These are phyloP conservation scores for Fusarium algeriense DNA, from an alignment of 2,329 filamentous ascomycete genomes.

Conservation along the genomic window DNA sequence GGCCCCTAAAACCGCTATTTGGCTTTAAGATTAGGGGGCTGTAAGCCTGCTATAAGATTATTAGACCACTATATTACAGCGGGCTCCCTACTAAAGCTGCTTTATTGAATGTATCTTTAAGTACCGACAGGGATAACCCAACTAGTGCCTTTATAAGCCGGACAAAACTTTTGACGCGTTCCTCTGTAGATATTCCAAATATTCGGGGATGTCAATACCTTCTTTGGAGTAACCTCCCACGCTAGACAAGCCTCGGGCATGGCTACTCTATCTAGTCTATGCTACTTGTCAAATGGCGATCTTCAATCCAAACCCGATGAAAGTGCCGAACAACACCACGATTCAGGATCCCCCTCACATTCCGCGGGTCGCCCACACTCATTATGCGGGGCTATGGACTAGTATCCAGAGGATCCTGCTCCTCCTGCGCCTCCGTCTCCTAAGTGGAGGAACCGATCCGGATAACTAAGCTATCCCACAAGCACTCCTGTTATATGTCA, in stretches of 20 bases:
- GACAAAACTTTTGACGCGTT: too few relatives aligned
- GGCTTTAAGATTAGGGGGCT: too few relatives aligned
- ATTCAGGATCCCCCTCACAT: slow-evolving; percentile 29
- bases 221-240: not conserved
- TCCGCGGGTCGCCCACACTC: slow-evolving; percentile 25
- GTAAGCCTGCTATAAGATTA: too few relatives aligned
- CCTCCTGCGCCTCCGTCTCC: slow-evolving; percentile 6
- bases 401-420: not conserved
- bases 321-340: slow-evolving; percentile 31
- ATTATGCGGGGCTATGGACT: slow-evolving; percentile 32
- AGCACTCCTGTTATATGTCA: not conserved
- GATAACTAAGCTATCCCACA: slow-evolving; percentile 9
- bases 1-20: too few relatives aligned
- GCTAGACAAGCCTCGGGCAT: slow-evolving; percentile 22
- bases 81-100: too few relatives aligned
- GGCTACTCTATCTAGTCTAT: slow-evolving; percentile 11
- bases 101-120: too few relatives aligned
- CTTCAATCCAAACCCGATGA: slow-evolving; percentile 20
- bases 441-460: slow-evolving; percentile 16
- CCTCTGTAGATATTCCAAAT: not conserved
- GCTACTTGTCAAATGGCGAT: slow-evolving; percentile 8
- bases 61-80: too few relatives aligned
- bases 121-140: too few relatives aligned
- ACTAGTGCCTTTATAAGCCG: too few relatives aligned
- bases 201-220: not conserved